phyloP scores from a whole-genome alignment of 768 basidiomycete genomes.

The Lactifluus echinatus region DNA sequence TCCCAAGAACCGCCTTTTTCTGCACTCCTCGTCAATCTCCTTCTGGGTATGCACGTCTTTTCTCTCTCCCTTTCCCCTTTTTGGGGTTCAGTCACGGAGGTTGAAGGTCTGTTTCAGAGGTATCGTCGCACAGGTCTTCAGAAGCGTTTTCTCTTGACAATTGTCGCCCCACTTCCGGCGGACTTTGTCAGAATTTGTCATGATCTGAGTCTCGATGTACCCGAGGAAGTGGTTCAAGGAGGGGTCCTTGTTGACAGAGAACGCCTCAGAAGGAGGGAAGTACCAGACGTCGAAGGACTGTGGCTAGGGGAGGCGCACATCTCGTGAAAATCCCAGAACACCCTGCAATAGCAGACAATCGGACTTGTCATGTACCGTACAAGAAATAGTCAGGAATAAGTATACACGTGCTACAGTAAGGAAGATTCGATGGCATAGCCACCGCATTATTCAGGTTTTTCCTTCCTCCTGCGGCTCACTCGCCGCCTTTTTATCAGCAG shows the following conservation, averaged over 20 bases:
- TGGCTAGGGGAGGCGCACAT: slow-evolving; percentile 2
- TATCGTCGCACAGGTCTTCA: slow-evolving; percentile 12
- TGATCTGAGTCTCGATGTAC: slow-evolving; percentile 1
- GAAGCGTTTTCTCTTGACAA: slow-evolving; percentile 17
- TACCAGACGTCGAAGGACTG: slow-evolving; percentile 8
- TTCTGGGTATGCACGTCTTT: slow-evolving; percentile 9
- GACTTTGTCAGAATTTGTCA: slow-evolving; percentile 16
- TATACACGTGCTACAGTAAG: slow-evolving; percentile 9
- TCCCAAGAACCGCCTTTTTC: slow-evolving; percentile 14
- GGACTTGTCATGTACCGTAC: slow-evolving; percentile 5
- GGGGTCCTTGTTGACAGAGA: slow-evolving; percentile 14
- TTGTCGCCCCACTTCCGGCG: slow-evolving; percentile 15
- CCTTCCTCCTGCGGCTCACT: slow-evolving; percentile 4
- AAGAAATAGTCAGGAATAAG: slow-evolving; percentile 14
- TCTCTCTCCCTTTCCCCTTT: neutral
- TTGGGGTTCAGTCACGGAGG: neutral
- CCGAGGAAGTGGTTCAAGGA: slow-evolving; percentile 5
- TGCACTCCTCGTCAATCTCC: slow-evolving; percentile 19
- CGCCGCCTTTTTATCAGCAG: slow-evolving; percentile 1
- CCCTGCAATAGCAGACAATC: neutral
- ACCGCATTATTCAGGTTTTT: neutral
- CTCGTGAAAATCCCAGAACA: neutral
- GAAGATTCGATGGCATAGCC: neutral
- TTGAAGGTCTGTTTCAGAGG: slow-evolving; percentile 6
- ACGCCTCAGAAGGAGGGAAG: neutral